These are phyloP conservation scores for Aspergillus affinis DNA, from an alignment of 495 filamentous ascomycete genomes.

Conservation along the genomic window DNA sequence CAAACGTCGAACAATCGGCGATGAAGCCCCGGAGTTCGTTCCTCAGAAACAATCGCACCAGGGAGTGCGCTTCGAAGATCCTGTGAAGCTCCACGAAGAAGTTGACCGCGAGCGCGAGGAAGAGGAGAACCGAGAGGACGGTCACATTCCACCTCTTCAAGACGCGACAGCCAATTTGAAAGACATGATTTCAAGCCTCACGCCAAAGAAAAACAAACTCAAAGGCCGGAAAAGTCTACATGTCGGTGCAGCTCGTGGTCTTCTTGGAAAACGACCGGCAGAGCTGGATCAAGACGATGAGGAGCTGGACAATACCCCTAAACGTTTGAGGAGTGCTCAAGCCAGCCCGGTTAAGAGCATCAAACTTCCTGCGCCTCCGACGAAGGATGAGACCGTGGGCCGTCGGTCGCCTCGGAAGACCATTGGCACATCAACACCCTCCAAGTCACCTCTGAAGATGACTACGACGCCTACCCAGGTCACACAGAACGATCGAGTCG, in stretches of 20 bases:
- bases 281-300: slow-evolving; percentile 70
- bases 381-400: slow-evolving; percentile 61
- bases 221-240: slow-evolving; percentile 74
- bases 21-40: slow-evolving; percentile 61
- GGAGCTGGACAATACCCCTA: slow-evolving; percentile 65
- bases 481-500: slow-evolving; percentile 14
- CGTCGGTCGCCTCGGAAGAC: slow-evolving; percentile 47
- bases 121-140: slow-evolving; percentile 62
- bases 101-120: slow-evolving; percentile 65
- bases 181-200: slow-evolving; percentile 75
- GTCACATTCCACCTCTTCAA: slow-evolving; percentile 49
- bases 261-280: slow-evolving; percentile 71
- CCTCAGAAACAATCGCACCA: slow-evolving; percentile 43
- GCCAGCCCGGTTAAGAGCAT: slow-evolving; percentile 78
- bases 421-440: slow-evolving; percentile 38
- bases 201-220: slow-evolving; percentile 69
- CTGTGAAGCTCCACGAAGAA: slow-evolving; percentile 64
- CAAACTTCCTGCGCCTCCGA: slow-evolving; percentile 62
- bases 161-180: slow-evolving; percentile 65
- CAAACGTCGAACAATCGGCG: slow-evolving; percentile 67
- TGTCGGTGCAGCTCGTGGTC: slow-evolving; percentile 69
- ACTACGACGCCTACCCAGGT: slow-evolving; percentile 39
- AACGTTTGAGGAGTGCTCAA: slow-evolving; percentile 67
- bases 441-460: slow-evolving; percentile 34
- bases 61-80: slow-evolving; percentile 66